Evolutionary conservation across 2,329 filamentous ascomycete genomes (phyloP), one percentile per base, ranked within the genome.

Genomic region (Pseudonectria foliicola): DNA sequence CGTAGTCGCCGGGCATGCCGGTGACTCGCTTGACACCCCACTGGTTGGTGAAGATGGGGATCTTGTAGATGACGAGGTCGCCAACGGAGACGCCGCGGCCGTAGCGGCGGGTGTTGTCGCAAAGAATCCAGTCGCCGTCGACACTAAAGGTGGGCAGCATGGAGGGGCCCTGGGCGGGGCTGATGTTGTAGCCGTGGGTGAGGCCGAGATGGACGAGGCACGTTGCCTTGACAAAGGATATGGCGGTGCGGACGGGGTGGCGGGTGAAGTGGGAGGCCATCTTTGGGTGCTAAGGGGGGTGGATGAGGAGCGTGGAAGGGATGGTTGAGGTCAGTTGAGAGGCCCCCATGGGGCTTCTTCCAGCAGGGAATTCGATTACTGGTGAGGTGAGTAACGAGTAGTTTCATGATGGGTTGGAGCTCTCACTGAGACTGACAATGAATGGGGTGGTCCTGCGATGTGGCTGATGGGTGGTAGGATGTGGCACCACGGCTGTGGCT

Each of bases 111-210:
- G 69, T 64, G 47, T 78, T 78, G 40, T 78, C 79, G 34, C 85
- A 74, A 10, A 89, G 58, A 30, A 90, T 68, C 59, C 68, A 79
- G 53, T 90, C 82, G 37, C 80, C 80, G 7, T 68, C 60, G 2
- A 79, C 68, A 15, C 71, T 68, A 41, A 95, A 79, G 0, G 87
- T 95, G 7, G 90, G 90, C 33, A 92, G 73, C 92, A 96, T 96
- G 13, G 84, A 90, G 4, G 87, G 78, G 2, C 90, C 90, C 16
- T 68, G 67, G 12, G 79, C 78, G 4, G 67, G 60, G 13, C 72
- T 71, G 45, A 81, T 52, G 43, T 69, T 69, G 62, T 77, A 75
- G 50, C 77, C 65, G 61, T 92, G 80, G 28, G 76, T 71, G 42
- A 68, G 46, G 13, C 66, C 62, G 40, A 64, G 59, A 42, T 71